A percentile compares a stretch with the other conserved stretches of the same genome.
phyloP scores from a whole-genome alignment of 2,329 filamentous ascomycete species.

The Epichloe brachyelytri region DNA sequence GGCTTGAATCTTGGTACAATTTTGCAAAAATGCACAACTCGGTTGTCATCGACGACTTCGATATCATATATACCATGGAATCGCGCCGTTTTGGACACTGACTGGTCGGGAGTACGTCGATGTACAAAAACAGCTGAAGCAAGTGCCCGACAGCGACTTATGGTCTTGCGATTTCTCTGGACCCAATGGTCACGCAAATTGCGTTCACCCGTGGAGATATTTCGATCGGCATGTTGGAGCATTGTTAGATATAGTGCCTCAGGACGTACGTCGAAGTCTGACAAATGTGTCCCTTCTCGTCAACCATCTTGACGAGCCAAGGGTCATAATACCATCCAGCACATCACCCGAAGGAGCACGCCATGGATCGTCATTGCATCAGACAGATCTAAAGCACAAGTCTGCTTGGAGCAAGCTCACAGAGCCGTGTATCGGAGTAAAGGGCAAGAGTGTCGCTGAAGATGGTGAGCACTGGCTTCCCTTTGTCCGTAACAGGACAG shows the following conservation, averaged over 20 bases:
- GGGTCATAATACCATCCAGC: constrained; percentile 20
- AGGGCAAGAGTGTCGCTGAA: too few species aligned
- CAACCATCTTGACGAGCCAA: constrained; percentile 36
- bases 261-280: constrained; percentile 14
- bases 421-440: neutral
- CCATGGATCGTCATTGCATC: neutral
- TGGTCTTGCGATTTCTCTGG: constrained; percentile 24
- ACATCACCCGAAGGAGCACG: neutral
- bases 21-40: constrained; percentile 28
- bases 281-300: constrained; percentile 29
- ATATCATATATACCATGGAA: constrained; percentile 29
- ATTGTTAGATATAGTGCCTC: constrained; percentile 10
- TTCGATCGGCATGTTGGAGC: constrained; percentile 21
- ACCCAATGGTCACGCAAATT: constrained; percentile 14
- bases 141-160: constrained; percentile 18
- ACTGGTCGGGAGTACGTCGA: constrained; percentile 21
- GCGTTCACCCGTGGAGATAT: constrained; percentile 18
- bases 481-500: neutral
- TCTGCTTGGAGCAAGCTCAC: neutral
- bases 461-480: neutral
- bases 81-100: constrained; percentile 28
- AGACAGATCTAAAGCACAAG: neutral
- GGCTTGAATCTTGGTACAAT: constrained; percentile 33
- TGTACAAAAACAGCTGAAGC: constrained; percentile 15
- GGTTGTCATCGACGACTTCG: constrained; percentile 37